These are phyloP conservation scores for Fusarium continuum DNA, from an alignment of 2,329 filamentous ascomycete genomes.

Conservation along the genomic window DNA sequence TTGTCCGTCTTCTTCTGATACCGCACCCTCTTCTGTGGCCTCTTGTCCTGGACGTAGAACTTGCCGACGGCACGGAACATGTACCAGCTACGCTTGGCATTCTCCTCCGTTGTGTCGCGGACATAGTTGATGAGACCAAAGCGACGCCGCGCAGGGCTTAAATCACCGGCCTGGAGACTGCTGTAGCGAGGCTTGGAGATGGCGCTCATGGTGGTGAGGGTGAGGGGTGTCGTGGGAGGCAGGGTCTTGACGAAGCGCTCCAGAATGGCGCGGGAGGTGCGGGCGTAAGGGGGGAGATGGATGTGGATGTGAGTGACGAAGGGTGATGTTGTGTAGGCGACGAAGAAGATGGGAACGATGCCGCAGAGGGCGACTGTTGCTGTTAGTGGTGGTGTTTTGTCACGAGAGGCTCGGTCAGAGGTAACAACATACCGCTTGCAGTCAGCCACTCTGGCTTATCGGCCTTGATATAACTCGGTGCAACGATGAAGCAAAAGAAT, in stretches of 20 bases:
- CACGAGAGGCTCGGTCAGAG: background rate
- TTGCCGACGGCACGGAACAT: slow-evolving; percentile 51
- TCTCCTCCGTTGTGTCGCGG: slow-evolving; percentile 50
- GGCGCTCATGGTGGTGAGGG: slow-evolving; percentile 64
- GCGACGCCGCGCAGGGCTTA: slow-evolving; percentile 46
- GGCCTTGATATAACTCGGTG: slow-evolving; percentile 64
- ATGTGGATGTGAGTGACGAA: slow-evolving; percentile 79
- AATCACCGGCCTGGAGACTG: slow-evolving; percentile 51
- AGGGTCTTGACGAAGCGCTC: slow-evolving; percentile 60
- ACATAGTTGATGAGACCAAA: slow-evolving; percentile 54
- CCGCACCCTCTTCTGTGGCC: slow-evolving; percentile 26
- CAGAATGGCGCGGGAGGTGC: slow-evolving; percentile 65
- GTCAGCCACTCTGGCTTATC: slow-evolving; percentile 50
- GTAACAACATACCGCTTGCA: slow-evolving; percentile 49
- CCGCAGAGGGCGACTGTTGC: slow-evolving; percentile 66
- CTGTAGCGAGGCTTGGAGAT: slow-evolving; percentile 64
- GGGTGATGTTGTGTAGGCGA: slow-evolving; percentile 72
- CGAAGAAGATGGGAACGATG: slow-evolving; percentile 70
- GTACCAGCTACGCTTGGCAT: slow-evolving; percentile 51
- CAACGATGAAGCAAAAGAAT: slow-evolving; percentile 71
- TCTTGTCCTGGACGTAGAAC: slow-evolving; percentile 51
- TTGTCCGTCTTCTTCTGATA: slow-evolving; percentile 44
- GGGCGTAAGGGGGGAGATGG: slow-evolving; percentile 71
- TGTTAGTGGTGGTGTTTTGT: background rate
- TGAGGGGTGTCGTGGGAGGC: slow-evolving; percentile 57